phyloP scores from a whole-genome alignment of 176 grass and related monocot species.

The Coix lacrymajobi region DNA sequence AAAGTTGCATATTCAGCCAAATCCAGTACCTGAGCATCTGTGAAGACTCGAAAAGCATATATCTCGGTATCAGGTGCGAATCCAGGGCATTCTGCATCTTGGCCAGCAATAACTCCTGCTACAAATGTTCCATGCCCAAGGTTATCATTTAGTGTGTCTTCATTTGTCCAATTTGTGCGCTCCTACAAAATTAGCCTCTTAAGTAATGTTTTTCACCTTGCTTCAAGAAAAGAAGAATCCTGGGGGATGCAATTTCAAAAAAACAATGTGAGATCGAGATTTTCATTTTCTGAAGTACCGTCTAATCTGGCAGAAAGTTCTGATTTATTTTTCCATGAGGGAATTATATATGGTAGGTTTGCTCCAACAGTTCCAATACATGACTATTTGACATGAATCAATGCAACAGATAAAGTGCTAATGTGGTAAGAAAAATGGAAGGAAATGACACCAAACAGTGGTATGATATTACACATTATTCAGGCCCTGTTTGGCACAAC shows the following conservation, averaged over 20 bases:
- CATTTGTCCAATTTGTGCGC: constrained; percentile 99
- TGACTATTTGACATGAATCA: neutral
- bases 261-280: constrained; percentile 11
- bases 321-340: neutral
- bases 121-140: constrained; percentile 97
- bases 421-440: neutral
- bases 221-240: neutral
- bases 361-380: neutral
- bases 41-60: constrained; percentile 96
- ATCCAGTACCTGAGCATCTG: constrained; percentile 91
- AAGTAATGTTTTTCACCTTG: constrained; percentile 20
- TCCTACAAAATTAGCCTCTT: constrained; percentile 60
- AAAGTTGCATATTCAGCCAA: constrained; percentile 23
- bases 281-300: neutral
- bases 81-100: constrained; percentile 92
- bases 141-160: constrained; percentile 98
- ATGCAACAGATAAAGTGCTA: neutral
- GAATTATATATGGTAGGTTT: constrained; percentile 9
- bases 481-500: neutral
- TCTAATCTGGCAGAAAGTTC: constrained; percentile 15
- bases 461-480: neutral
- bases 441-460: neutral
- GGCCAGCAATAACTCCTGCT: constrained; percentile 92
- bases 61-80: constrained; percentile 97
- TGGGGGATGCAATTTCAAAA: neutral